Evolutionary conservation across 2,329 filamentous ascomycete genomes (phyloP).

Genomic region (Colletotrichum navitas): DNA sequence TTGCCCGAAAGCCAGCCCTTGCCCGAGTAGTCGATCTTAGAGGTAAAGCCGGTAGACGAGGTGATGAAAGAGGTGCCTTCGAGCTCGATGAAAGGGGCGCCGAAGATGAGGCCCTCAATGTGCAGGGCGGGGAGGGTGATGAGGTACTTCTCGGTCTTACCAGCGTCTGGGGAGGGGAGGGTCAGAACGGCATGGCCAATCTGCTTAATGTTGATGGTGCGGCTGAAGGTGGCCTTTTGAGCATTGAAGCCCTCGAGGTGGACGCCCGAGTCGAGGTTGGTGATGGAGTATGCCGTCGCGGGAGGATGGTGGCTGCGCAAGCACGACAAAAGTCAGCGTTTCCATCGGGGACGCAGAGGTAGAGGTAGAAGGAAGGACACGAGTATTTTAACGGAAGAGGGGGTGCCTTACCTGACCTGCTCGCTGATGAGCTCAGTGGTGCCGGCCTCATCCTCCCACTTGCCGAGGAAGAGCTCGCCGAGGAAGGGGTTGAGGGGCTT

Average conservation of each 20-base stretch:
- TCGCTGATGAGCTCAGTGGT: slow-evolving; percentile 90
- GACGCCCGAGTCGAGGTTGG: slow-evolving; percentile 86
- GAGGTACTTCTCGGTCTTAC: slow-evolving; percentile 77
- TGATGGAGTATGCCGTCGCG: slow-evolving; percentile 93
- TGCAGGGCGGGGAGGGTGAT: slow-evolving; percentile 93
- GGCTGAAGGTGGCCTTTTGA: slow-evolving; percentile 94
- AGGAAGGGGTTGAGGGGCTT: slow-evolving; percentile 98
- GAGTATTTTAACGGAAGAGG: neutral
- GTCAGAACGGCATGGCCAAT: slow-evolving; percentile 89
- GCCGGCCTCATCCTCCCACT: slow-evolving; percentile 86
- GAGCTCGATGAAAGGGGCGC: slow-evolving; percentile 90
- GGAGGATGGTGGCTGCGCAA: slow-evolving; percentile 84
- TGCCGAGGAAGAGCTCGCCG: slow-evolving; percentile 92
- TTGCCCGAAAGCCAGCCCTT: slow-evolving; percentile 96
- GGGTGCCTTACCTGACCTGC: slow-evolving; percentile 78
- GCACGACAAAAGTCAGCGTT: neutral
- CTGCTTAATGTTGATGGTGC: slow-evolving; percentile 95
- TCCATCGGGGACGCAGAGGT: no score
- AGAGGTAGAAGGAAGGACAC: neutral
- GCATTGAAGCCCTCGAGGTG: slow-evolving; percentile 90
- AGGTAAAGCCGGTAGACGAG: slow-evolving; percentile 86
- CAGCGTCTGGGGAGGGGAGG: slow-evolving; percentile 65
- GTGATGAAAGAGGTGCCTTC: slow-evolving; percentile 87
- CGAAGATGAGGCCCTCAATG: slow-evolving; percentile 91
- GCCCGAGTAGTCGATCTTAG: slow-evolving; percentile 92